Conservation (phyloP, 1,284 basidiomycete species). For the Papiliotrema fonsecae region DNA sequence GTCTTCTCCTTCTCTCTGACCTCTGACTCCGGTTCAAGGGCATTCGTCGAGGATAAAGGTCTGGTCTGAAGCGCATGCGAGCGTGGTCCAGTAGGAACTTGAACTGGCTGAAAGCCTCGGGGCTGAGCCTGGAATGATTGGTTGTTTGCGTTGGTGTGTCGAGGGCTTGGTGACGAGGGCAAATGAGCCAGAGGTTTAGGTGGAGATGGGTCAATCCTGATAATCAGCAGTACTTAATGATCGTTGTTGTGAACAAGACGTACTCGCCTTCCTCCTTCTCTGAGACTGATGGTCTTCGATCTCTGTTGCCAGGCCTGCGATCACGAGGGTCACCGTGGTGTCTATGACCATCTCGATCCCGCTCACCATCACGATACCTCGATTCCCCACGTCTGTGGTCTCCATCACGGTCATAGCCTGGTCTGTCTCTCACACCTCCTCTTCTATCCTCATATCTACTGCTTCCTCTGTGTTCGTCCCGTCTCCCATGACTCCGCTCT, state of each 20-base stretch:
- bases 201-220: conserved; percentile 14
- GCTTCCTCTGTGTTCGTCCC: conserved; percentile 13
- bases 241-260: conserved; percentile 24
- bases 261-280: conserved; percentile 41
- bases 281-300: conserved; percentile 2
- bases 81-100: conserved; percentile 19
- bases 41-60: conserved; percentile 4
- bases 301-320: conserved; percentile 24
- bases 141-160: background rate
- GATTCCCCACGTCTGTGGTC: background rate
- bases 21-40: background rate
- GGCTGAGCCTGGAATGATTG: too few species aligned
- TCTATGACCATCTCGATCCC: conserved; percentile 20
- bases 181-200: conserved; percentile 5
- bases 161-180: conserved; percentile 4
- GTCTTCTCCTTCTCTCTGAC: conserved; percentile 22
- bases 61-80: conserved; percentile 7
- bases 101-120: conserved; percentile 18
- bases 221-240: too few species aligned
- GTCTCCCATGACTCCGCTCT: conserved; percentile 6
- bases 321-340: conserved; percentile 31
- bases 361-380: conserved; percentile 27
- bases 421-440: background rate
- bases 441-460: background rate
- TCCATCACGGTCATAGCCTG: conserved; percentile 8